Evolutionary conservation across 2,329 filamentous ascomycete species (phyloP).

Genomic region (Alternaria rosae): DNA sequence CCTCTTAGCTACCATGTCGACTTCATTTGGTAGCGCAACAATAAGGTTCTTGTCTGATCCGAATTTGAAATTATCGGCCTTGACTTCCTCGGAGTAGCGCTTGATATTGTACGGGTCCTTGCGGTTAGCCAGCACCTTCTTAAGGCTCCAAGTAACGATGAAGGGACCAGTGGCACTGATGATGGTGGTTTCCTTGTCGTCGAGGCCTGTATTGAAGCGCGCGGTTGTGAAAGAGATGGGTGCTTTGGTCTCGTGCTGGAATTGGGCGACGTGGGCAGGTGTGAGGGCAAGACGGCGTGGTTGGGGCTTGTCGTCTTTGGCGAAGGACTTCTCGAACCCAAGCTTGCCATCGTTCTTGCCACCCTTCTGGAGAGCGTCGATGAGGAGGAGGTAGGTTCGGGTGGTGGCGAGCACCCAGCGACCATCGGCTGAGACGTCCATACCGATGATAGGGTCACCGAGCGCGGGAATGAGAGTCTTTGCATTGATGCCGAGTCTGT

Average conservation of each 20-base stretch:
- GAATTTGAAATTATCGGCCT: slow-evolving; percentile 98
- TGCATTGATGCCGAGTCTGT: slow-evolving; percentile 93
- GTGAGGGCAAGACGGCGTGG: slow-evolving; percentile 88
- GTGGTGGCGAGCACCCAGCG: slow-evolving; percentile 96
- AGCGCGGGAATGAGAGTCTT: slow-evolving; percentile 97
- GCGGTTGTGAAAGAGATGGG: slow-evolving; percentile 88
- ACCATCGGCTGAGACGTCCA: slow-evolving; percentile 94
- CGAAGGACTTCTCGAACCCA: slow-evolving; percentile 94
- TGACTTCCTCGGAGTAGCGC: slow-evolving; percentile 92
- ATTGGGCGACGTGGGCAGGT: slow-evolving; percentile 93
- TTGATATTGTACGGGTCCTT: slow-evolving; percentile 97
- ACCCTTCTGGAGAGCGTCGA: slow-evolving; percentile 87
- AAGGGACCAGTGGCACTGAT: slow-evolving; percentile 96
- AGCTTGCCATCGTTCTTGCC: slow-evolving; percentile 98
- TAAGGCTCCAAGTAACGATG: slow-evolving; percentile 94
- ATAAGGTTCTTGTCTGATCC: slow-evolving; percentile 98
- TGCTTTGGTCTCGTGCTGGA: slow-evolving; percentile 92
- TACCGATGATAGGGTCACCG: slow-evolving; percentile 90
- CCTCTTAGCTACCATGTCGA: slow-evolving; percentile 94
- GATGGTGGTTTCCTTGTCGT: slow-evolving; percentile 86
- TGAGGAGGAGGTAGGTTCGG: slow-evolving; percentile 90
- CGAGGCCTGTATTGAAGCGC: slow-evolving; percentile 89
- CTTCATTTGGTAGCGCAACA: slow-evolving; percentile 93
- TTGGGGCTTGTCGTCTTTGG: slow-evolving; percentile 91
- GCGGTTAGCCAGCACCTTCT: slow-evolving; percentile 80